These are phyloP conservation scores for Hortiboletus campestris DNA, from an alignment of 768 basidiomycete species.

Conservation along the genomic window DNA sequence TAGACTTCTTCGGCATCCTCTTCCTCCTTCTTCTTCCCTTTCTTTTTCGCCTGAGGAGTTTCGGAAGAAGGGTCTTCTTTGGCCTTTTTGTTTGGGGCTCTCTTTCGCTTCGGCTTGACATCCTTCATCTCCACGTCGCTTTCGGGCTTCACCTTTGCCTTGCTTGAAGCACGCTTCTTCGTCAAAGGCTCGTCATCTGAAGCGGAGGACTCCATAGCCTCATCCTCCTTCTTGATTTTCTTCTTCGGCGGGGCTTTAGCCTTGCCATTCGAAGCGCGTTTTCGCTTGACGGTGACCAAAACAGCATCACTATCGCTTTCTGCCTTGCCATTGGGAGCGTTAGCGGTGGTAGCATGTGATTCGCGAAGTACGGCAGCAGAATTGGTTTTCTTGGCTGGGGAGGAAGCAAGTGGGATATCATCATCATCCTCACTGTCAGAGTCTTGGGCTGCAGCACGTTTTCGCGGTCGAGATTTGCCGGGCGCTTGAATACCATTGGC, in stretches of 20 bases:
- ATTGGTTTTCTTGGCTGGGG: conserved; percentile 54
- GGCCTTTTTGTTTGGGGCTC: conserved; percentile 50
- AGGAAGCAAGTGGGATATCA: conserved; percentile 69
- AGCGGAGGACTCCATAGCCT: conserved; percentile 26
- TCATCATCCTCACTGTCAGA: conserved; percentile 64
- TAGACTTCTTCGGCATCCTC: conserved; percentile 66
- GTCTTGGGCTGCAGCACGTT: conserved; percentile 55
- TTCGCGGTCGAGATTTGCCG: conserved; percentile 35
- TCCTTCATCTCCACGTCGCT: conserved; percentile 48
- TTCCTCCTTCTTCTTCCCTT: conserved; percentile 57
- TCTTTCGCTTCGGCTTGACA: conserved; percentile 42
- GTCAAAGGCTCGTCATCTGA: conserved; percentile 37
- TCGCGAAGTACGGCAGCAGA: conserved; percentile 42
- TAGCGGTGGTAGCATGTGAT: conserved; percentile 33
- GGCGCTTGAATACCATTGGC: conserved; percentile 45
- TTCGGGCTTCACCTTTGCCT: conserved; percentile 45
- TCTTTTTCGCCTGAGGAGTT: conserved; percentile 49
- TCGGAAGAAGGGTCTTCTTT: conserved; percentile 43
- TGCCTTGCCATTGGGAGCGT: conserved; percentile 39
- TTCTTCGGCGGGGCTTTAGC: conserved; percentile 60
- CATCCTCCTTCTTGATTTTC: conserved; percentile 63
- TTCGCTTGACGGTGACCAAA: conserved; percentile 43
- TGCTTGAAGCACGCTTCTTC: conserved; percentile 27
- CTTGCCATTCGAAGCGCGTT: conserved; percentile 44
- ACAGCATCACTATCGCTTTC: conserved; percentile 44